A percentile compares a stretch with the other conserved stretches of the same genome.
Evolutionary conservation across 2,329 filamentous ascomycete genomes (phyloP).

Genomic region (Monilinia vaccinii-corymbosi): DNA sequence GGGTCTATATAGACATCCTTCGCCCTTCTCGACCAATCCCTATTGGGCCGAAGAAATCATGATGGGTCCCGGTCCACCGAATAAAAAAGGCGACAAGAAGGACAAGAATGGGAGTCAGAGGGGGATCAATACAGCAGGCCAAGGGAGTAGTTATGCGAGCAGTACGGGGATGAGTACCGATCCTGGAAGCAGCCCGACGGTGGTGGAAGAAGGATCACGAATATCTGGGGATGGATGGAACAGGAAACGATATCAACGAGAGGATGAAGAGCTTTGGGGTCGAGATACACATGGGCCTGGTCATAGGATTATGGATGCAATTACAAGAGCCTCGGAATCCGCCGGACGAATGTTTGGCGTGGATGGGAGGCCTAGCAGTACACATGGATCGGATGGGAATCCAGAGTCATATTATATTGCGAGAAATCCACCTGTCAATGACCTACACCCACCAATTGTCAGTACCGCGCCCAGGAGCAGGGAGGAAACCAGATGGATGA

Average conservation of each 20-base stretch:
- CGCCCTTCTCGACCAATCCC: conserved; percentile 77
- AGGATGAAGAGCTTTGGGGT: conserved; percentile 84
- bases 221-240: conserved; percentile 58
- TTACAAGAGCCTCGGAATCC: conserved; percentile 41
- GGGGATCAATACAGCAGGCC: conserved; percentile 48
- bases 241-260: conserved; percentile 68
- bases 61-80: conserved; percentile 66
- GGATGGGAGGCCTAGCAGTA: conserved; percentile 31
- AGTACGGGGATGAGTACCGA: conserved; percentile 30
- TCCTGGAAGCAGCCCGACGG: conserved; percentile 36
- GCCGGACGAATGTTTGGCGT: conserved; percentile 46
- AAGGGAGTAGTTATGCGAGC: conserved; percentile 42
- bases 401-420: conserved; percentile 28
- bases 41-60: conserved; percentile 84
- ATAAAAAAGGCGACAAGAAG: conserved; percentile 43
- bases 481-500: conserved; percentile 79
- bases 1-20: conserved; percentile 66
- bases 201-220: conserved; percentile 37
- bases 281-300: conserved; percentile 40
- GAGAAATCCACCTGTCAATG: conserved; percentile 67
- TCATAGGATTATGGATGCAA: conserved; percentile 41
- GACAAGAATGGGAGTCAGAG: conserved; percentile 50
- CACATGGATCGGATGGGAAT: conserved; percentile 5
- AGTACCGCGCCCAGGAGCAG: conserved; percentile 61
- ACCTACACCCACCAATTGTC: conserved; percentile 77